Evolutionary conservation across 345 rosid genomes (phyloP), one percentile per base, ranked within the genome.

Genomic region (Euphorbia tirucalli): DNA sequence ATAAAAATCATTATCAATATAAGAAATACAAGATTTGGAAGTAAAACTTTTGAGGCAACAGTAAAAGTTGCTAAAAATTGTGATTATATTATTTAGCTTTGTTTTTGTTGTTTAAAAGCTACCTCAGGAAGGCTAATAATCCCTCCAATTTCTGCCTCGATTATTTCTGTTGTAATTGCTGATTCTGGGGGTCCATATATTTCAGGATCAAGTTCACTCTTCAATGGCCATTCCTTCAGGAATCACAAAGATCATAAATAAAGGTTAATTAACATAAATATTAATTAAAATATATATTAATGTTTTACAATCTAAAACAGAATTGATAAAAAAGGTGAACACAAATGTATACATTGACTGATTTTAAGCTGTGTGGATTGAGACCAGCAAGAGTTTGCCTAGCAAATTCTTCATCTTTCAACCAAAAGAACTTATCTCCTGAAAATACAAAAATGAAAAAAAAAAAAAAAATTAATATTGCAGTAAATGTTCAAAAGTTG

Each of bases 311-410:
- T 25, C 28, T 8, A 43, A n/a, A 27, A 39, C 44, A 41, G 4
- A 22, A 9, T 35, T 35, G 25, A 7, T 1, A n/a, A n/a, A 56
- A 7, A 25, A 56, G 30, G 1, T 4, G 13, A 0, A 3, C 0
- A 1, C 3, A 18, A 2, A 15, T 31, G 5, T 18, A 3, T 87
- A 93, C 97, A 75, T 75, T 74, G 65, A 93, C 81, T 72, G 86
- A 81, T n/a, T 83, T 72, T 32, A 93, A 58, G 71, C 80, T 15
- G 18, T 6, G 82, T 5, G 98, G 97, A 35, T 93, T 93, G 37
- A 93, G 84, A 50, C 98, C 96, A 35, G 96, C 86, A 54, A 93
- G 92, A 48, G 88, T 83, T 68, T 93, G 91, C 7, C 97, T 85
- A 49, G 82, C 86, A 21, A 91, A 93, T 64, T 93, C 97, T 6